Percentiles rank a stretch among this genome's conserved stretches.
Evolutionary conservation across 2,329 filamentous ascomycete genomes (phyloP).

Genomic region (Hypomyces perniciosus): DNA sequence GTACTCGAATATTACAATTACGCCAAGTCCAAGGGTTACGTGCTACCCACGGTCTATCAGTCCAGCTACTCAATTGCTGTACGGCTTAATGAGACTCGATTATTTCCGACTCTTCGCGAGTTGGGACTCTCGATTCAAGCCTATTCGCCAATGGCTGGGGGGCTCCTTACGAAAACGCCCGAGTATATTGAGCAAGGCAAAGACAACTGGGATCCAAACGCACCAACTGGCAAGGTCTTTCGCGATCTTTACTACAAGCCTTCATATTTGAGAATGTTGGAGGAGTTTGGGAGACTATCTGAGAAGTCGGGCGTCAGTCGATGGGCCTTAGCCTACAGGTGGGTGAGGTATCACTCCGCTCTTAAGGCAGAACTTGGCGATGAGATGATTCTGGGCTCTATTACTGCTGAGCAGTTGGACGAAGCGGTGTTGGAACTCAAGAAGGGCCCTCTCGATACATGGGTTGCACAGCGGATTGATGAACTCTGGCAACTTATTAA

Average conservation of each 20-base stretch:
- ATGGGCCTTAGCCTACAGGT: slow-evolving; percentile 54
- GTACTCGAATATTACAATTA: slow-evolving; percentile 32
- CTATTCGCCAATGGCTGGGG: slow-evolving; percentile 50
- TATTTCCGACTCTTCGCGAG: slow-evolving; percentile 39
- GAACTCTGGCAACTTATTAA: slow-evolving; percentile 56
- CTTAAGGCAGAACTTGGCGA: slow-evolving; percentile 30
- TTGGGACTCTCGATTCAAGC: slow-evolving; percentile 40
- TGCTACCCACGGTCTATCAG: slow-evolving; percentile 40
- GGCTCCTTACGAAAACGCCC: slow-evolving; percentile 47
- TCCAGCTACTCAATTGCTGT: slow-evolving; percentile 35
- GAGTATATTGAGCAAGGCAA: slow-evolving; percentile 29
- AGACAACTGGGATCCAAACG: slow-evolving; percentile 50
- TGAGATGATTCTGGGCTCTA: slow-evolving; percentile 34
- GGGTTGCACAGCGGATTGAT: slow-evolving; percentile 57
- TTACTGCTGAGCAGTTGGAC: slow-evolving; percentile 29
- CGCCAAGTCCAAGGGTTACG: slow-evolving; percentile 31
- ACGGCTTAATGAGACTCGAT: slow-evolving; percentile 30
- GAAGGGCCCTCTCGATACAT: slow-evolving; percentile 52
- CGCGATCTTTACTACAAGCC: slow-evolving; percentile 15
- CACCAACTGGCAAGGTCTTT: slow-evolving; percentile 35
- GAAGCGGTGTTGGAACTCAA: slow-evolving; percentile 31
- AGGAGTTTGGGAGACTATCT: slow-evolving; percentile 29
- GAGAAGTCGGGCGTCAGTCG: slow-evolving; percentile 49
- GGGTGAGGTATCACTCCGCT: slow-evolving; percentile 52
- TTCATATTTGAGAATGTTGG: slow-evolving; percentile 49